A percentile compares a stretch with the other conserved stretches of the same genome.
Evolutionary conservation across 441 rosid genomes (phyloP).

Genomic region (Mallotus japonicus): DNA sequence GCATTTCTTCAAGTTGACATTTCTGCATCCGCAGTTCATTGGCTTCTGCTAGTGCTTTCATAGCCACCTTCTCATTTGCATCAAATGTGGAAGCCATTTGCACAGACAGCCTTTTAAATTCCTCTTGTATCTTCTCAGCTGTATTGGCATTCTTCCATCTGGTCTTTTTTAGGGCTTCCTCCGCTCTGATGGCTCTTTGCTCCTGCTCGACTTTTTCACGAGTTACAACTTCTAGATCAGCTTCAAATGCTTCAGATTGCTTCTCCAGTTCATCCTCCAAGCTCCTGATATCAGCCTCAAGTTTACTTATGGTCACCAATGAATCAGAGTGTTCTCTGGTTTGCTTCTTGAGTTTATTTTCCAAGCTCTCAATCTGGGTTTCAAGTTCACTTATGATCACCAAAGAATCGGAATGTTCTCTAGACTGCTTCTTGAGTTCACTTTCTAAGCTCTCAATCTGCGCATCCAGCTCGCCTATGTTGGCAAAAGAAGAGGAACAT

Average conservation of each 20-base stretch:
- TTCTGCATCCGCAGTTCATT: slow-evolving; percentile 54
- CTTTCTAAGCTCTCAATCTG: slow-evolving; percentile 47
- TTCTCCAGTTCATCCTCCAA: slow-evolving; percentile 73
- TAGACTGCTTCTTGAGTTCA: slow-evolving; percentile 49
- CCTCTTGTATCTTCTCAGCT: slow-evolving; percentile 76
- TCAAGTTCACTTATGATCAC: slow-evolving; percentile 52
- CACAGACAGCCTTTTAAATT: slow-evolving; percentile 62
- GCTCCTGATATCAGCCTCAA: slow-evolving; percentile 45
- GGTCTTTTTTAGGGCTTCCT: slow-evolving; percentile 64
- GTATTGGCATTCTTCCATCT: slow-evolving; percentile 63
- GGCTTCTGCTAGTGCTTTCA: slow-evolving; percentile 67
- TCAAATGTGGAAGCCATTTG: slow-evolving; percentile 70
- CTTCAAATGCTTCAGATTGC: slow-evolving; percentile 51
- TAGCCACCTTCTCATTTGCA: slow-evolving; percentile 71
- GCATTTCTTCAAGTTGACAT: slow-evolving; percentile 53
- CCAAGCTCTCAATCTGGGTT: slow-evolving; percentile 49
- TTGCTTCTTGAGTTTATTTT: slow-evolving; percentile 50
- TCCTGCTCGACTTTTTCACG: slow-evolving; percentile 72
- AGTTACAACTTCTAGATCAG: slow-evolving; percentile 56
- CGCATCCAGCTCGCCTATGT: slow-evolving; percentile 52
- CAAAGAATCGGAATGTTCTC: slow-evolving; percentile 43
- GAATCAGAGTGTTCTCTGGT: slow-evolving; percentile 46
- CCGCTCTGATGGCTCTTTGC: slow-evolving; percentile 75
- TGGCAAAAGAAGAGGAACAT: slow-evolving; percentile 51
- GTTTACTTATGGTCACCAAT: slow-evolving; percentile 47